Evolutionary conservation across 2,329 filamentous ascomycete genomes (phyloP), one percentile per base, ranked within the genome.

Genomic region (Teratosphaeriaceae sp.): DNA sequence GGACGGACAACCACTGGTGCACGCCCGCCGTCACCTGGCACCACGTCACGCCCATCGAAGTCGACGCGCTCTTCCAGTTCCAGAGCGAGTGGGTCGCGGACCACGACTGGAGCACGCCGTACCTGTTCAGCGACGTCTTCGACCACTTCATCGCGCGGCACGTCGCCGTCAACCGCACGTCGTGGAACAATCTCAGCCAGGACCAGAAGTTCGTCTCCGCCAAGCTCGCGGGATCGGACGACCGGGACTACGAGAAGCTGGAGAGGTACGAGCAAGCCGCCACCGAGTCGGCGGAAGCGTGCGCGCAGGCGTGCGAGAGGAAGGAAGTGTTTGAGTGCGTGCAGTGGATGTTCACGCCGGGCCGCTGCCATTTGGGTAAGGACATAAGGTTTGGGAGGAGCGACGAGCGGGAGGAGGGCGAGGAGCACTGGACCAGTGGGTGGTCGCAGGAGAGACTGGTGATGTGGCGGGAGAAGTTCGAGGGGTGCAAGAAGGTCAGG

Each of bases 1-100:
- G 65, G 59, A 66, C 62, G 0, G 38, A 56, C 9, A 55, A 60
- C 26, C 63, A 69, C 40, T 72, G 69, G 69, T 73, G 70, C 50
- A 53, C 55, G 1, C 65, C 67, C 3, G 59, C 65, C 15, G 54
- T 72, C 7, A 66, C 63, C 11, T 61, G 53, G 53, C 62, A 65
- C 43, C 62, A 65, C 39, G 61, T 64, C 30, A 51, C 35, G 5
- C 40, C 47, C n/a, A 31, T 43, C 24, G 48, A 61, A 44, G 52
- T 63, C 5, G 58, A 60, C 42, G 21, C 45, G 2, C 43, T 58
- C 46, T 64, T 59, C 57, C 55, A 59, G 21, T 63, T 62, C 40
- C 54, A 62, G 31, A 46, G 46, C 8, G 41, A 53, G 12, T 64
- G 61, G 61, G 46, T 55, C 12, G 48, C 49, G 6, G 24, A 54